phyloP scores from a whole-genome alignment of 1,284 basidiomycete species.

The Malassezia vespertilionis region DNA sequence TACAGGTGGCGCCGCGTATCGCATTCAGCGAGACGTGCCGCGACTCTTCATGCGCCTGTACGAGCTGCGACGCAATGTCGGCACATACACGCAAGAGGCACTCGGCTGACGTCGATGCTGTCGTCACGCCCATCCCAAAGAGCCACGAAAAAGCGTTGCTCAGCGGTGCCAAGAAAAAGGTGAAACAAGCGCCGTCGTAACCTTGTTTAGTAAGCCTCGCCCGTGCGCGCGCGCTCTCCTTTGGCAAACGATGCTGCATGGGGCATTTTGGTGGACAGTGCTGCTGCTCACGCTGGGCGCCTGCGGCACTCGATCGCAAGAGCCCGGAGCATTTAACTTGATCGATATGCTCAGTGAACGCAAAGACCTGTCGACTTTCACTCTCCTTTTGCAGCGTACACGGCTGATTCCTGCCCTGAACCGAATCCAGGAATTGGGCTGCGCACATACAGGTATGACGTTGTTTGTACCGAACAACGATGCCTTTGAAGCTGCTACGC shows the following conservation, averaged over 20 bases:
- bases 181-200: too few species aligned
- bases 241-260: too few species aligned
- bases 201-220: too few species aligned
- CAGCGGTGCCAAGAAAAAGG: neutral
- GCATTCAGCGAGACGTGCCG: conserved; percentile 67
- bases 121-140: conserved; percentile 6
- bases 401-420: conserved; percentile 85
- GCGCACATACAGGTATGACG: conserved; percentile 57
- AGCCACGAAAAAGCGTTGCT: neutral
- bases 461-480: conserved; percentile 86
- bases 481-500: conserved; percentile 19
- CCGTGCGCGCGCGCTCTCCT: too few species aligned
- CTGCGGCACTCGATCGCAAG: neutral
- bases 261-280: too few species aligned
- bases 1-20: conserved; percentile 74
- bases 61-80: conserved; percentile 85
- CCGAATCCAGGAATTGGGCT: conserved; percentile 52
- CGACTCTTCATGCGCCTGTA: conserved; percentile 66
- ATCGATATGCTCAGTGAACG: conserved; percentile 68
- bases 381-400: conserved; percentile 70
- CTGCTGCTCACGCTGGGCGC: too few species aligned
- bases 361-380: conserved; percentile 65
- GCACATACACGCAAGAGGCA: conserved; percentile 80
- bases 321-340: too few species aligned
- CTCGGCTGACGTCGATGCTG: conserved; percentile 60